Percentiles rank a stretch among this genome's conserved stretches.
These are phyloP conservation scores for Cyclocybe cylindracea DNA, from an alignment of 768 basidiomycete species.

Conservation along the genomic window DNA sequence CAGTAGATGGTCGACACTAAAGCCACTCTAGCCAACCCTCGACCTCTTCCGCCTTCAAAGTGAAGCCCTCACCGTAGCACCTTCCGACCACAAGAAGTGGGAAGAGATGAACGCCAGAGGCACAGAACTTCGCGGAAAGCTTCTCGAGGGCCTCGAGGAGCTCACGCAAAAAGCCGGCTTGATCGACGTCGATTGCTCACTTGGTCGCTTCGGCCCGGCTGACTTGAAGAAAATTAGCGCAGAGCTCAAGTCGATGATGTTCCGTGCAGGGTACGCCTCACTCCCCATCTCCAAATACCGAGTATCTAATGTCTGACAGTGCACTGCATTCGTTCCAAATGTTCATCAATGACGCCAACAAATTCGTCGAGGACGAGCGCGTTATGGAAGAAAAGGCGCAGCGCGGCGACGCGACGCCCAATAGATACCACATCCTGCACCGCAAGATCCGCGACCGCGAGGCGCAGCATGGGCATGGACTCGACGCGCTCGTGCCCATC, in stretches of 20 bases:
- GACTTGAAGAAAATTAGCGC: slow-evolving; percentile 40
- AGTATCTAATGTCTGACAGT: slow-evolving; percentile 16
- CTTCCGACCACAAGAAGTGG: slow-evolving; percentile 38
- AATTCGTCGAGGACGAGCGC: slow-evolving; percentile 9
- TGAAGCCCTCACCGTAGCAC: slow-evolving; percentile 28
- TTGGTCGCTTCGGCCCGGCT: slow-evolving; percentile 41
- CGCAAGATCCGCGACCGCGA: slow-evolving; percentile 33
- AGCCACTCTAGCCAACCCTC: slow-evolving; percentile 22
- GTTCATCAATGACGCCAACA: slow-evolving; percentile 35
- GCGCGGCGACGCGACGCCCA: slow-evolving; percentile 1
- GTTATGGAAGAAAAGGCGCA: no score
- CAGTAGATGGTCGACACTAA: no score
- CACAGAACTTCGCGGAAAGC: slow-evolving; percentile 21
- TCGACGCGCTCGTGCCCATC: slow-evolving; percentile 44
- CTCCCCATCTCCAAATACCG: neutral
- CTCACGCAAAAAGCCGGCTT: slow-evolving; percentile 37
- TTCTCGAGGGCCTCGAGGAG: slow-evolving; percentile 32
- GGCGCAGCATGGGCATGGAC: slow-evolving; percentile 39
- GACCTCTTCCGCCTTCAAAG: slow-evolving; percentile 34
- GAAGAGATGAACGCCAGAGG: slow-evolving; percentile 25
- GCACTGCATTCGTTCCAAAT: slow-evolving; percentile 39
- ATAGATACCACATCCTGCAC: slow-evolving; percentile 31
- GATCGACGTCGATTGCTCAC: slow-evolving; percentile 42
- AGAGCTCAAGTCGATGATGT: slow-evolving; percentile 40
- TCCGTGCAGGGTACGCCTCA: slow-evolving; percentile 34